Evolutionary conservation across 306 rosid species (phyloP), one percentile per base, ranked within the genome.

Genomic region (Cucumis cinereus): DNA sequence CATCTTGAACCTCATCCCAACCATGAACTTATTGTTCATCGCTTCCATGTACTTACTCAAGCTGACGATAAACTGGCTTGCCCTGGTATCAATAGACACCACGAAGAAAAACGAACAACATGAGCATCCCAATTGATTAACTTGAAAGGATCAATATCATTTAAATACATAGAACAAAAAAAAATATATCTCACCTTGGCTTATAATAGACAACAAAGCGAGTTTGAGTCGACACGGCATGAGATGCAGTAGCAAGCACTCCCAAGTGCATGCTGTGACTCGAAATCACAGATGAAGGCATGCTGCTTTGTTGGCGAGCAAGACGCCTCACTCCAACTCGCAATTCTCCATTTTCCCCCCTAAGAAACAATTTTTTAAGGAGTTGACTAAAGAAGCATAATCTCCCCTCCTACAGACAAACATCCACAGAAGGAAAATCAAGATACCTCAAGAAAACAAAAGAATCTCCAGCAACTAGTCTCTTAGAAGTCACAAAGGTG

Each of bases 221-320:
- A 59, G 97, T 92, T 76, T 83, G 89, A 64, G 98, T 88, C 33
- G 87, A 76, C 77, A 89, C 90, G 43, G 99, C 99, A 79, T 95
- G 98, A 43, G 98, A 90, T 68, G 99, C 99, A 77, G 99, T 95
- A 66, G 98, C 99, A 55, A 95, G 96, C 79, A 95, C 97, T 78
- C 99, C 99, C 16, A 89, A 77, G 81, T 92, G 97, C 99, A 95
- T 95, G 86, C 98, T 95, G 78, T 92, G 93, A 77, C 97, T 89
- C 26, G 98, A 95, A 59, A 95, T 88, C 77, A 92, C 99, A 7
- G 99, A 95, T 13, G 98, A 88, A 2, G 99, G 89, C 98, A 95
- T 89, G 85, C 82, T 90, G 83, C 85, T 90, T 35, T 88, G 90
- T 74, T 92, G 99, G 72, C 89, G 87, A 79, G 93, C 84, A 85